Conservation (phyloP, 2,329 filamentous ascomycete species). For the Ophiostoma ulmi region DNA sequence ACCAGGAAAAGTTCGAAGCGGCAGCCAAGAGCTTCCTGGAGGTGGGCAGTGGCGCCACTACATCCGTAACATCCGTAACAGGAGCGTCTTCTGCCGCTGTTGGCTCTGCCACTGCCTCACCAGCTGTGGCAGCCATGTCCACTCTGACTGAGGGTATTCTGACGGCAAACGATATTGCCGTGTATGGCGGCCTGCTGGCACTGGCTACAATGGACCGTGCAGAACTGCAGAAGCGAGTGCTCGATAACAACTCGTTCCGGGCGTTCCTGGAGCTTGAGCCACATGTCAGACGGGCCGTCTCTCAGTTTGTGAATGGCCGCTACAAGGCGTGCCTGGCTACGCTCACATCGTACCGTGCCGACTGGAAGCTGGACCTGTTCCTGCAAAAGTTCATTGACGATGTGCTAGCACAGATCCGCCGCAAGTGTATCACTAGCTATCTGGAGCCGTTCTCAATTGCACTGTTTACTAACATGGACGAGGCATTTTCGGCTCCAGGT, state of each 20-base stretch:
- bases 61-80: not conserved
- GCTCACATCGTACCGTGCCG: slow-evolving; percentile 71
- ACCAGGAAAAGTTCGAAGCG: slow-evolving; percentile 46
- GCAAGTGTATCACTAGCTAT: slow-evolving; percentile 90
- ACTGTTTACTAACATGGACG: slow-evolving; percentile 70
- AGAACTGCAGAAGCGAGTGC: slow-evolving; percentile 67
- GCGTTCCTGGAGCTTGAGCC: slow-evolving; percentile 87
- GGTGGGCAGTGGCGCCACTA: slow-evolving; percentile 33
- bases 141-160: slow-evolving; percentile 63
- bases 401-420: slow-evolving; percentile 71
- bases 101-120: not conserved
- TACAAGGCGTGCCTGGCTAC: slow-evolving; percentile 81
- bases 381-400: slow-evolving; percentile 66
- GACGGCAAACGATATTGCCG: slow-evolving; percentile 80
- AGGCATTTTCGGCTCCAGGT: slow-evolving; percentile 62
- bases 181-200: slow-evolving; percentile 86
- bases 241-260: slow-evolving; percentile 77
- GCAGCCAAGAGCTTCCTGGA: slow-evolving; percentile 69
- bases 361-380: slow-evolving; percentile 88
- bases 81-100: not conserved
- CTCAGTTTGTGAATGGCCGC: slow-evolving; percentile 82
- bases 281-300: slow-evolving; percentile 86
- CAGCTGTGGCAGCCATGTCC: slow-evolving; percentile 36
- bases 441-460: slow-evolving; percentile 86
- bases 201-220: slow-evolving; percentile 81